Conservation (phyloP, 495 filamentous ascomycete genomes). For the Penicillium pancosmium region DNA sequence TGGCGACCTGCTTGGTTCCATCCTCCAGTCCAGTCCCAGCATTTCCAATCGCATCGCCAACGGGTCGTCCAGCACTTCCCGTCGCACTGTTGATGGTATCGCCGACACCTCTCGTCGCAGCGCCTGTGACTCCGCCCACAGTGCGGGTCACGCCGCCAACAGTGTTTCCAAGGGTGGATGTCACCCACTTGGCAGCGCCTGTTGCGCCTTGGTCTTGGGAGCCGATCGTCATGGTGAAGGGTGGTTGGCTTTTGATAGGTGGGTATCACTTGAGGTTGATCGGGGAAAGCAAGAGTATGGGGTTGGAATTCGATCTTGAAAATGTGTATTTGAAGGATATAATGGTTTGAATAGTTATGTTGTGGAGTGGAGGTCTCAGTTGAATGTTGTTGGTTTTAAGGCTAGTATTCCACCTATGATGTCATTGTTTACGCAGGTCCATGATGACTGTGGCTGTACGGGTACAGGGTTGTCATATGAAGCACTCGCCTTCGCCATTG, state of each 20-base stretch:
- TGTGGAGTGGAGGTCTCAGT: neutral
- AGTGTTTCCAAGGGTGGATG: constrained; percentile 60
- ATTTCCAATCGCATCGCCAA: constrained; percentile 67
- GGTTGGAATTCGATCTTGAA: neutral
- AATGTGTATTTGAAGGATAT: neutral
- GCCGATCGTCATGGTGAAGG: constrained; percentile 22
- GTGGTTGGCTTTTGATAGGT: neutral
- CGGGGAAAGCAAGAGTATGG: neutral
- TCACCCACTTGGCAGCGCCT: constrained; percentile 49
- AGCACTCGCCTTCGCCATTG: neutral
- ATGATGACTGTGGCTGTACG: constrained; percentile 20
- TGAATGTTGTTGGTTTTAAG: neutral
- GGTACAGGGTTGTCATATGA: neutral
- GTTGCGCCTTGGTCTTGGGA: constrained; percentile 41
- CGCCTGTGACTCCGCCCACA: constrained; percentile 68
- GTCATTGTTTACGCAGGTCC: constrained; percentile 23
- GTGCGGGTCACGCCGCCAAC: constrained; percentile 67
- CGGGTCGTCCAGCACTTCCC: constrained; percentile 63
- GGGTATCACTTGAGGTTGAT: neutral
- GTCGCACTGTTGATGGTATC: constrained; percentile 64
- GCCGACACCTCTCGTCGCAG: constrained; percentile 64
- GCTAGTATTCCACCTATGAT: constrained; percentile 15
- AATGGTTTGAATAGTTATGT: neutral
- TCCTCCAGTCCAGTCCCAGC: constrained; percentile 62
- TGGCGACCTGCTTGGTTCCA: constrained; percentile 56